These are phyloP conservation scores for Metschnikowia lochheadii DNA, from an alignment of 805 yeast genomes.

Conservation along the genomic window DNA sequence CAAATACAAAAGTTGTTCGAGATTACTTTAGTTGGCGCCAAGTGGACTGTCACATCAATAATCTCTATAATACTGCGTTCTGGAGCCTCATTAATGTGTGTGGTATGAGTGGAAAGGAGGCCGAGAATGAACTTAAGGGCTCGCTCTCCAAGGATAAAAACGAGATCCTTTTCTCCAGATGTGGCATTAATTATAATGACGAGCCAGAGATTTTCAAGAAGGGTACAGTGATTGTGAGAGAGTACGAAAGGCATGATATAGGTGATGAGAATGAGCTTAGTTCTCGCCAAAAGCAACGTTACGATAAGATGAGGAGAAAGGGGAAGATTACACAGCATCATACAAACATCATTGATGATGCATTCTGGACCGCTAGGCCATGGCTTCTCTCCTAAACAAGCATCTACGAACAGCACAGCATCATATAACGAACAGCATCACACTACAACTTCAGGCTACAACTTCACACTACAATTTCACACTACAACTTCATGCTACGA, in stretches of 20 bases:
- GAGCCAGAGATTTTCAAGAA: conserved; percentile 86
- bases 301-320: conserved; percentile 46
- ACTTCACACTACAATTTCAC: too few species aligned
- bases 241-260: conserved; percentile 24
- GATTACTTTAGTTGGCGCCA: conserved; percentile 95
- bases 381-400: conserved; percentile 15
- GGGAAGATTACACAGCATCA: conserved; percentile 45
- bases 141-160: conserved; percentile 82
- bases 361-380: conserved; percentile 55
- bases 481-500: too few species aligned
- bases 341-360: conserved; percentile 59
- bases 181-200: conserved; percentile 84
- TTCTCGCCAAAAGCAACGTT: conserved; percentile 48
- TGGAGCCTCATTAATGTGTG: conserved; percentile 80
- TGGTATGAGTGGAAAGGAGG: conserved; percentile 68
- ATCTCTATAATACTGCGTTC: conserved; percentile 86
- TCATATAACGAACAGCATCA: too few species aligned
- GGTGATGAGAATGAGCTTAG: conserved; percentile 17
- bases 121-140: conserved; percentile 73
- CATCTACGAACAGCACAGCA: not conserved
- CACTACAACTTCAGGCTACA: too few species aligned
- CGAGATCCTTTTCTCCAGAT: conserved; percentile 73
- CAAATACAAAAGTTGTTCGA: conserved; percentile 52
- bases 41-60: conserved; percentile 94
- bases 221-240: conserved; percentile 66